phyloP scores from a whole-genome alignment of 2,329 filamentous ascomycete species.

The Penicillium nordicum region DNA sequence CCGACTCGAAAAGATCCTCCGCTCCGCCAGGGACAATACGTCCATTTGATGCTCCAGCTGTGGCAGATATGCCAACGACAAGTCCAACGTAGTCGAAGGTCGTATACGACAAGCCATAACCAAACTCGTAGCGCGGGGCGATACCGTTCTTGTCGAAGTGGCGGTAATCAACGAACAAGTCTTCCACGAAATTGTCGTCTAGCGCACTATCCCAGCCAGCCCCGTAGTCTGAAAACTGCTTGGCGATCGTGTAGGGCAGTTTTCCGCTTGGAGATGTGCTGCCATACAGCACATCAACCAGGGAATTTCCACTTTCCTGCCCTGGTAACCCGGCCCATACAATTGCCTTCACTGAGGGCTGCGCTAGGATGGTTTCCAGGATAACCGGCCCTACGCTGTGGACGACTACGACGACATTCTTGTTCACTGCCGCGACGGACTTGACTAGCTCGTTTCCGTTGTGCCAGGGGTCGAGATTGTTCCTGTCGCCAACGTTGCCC shows the following conservation, averaged over 20 bases:
- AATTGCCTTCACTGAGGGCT: constrained; percentile 62
- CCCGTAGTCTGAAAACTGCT: constrained; percentile 52
- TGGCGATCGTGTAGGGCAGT: constrained; percentile 61
- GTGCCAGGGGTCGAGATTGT: constrained; percentile 48
- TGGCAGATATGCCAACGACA: constrained; percentile 48
- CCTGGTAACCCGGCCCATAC: constrained; percentile 64
- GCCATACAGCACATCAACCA: constrained; percentile 48
- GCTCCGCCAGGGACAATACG: constrained; percentile 44
- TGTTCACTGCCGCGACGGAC: constrained; percentile 56
- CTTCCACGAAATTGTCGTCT: constrained; percentile 48
- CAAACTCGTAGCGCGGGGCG: constrained; percentile 54
- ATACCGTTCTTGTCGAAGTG: constrained; percentile 52
- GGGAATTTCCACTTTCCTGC: constrained; percentile 48
- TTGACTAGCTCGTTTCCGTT: constrained; percentile 47
- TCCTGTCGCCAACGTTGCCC: constrained; percentile 56
- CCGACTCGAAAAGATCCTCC: constrained; percentile 51
- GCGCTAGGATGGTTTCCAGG: constrained; percentile 60
- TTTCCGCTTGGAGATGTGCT: constrained; percentile 50
- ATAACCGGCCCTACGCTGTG: constrained; percentile 62
- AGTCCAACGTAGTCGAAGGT: constrained; percentile 51
- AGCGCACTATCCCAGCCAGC: constrained; percentile 10
- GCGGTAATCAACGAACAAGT: constrained; percentile 54
- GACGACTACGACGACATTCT: constrained; percentile 62
- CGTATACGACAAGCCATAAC: constrained; percentile 56
- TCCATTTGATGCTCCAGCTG: constrained; percentile 23